Percentiles rank a stretch among this genome's conserved stretches.
Evolutionary conservation across 768 basidiomycete species (phyloP).

Genomic region (Boletus tomentosulus): DNA sequence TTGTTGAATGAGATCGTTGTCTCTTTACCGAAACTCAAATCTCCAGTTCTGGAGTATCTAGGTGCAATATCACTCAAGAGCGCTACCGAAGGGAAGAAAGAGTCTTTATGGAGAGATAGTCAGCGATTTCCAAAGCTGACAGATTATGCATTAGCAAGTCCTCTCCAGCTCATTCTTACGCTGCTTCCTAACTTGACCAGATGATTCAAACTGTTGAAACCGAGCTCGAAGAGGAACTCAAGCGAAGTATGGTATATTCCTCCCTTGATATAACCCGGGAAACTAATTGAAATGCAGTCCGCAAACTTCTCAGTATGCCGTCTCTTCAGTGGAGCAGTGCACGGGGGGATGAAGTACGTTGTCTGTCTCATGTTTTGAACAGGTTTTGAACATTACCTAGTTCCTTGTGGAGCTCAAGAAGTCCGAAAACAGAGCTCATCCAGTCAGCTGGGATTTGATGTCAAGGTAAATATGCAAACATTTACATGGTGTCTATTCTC

Average conservation of each 20-base stretch:
- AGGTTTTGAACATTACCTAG: slow-evolving; percentile 33
- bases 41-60: slow-evolving; percentile 51
- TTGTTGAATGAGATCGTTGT: slow-evolving; percentile 69
- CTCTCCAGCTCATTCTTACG: not conserved
- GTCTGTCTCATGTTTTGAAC: not conserved
- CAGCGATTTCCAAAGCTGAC: slow-evolving; percentile 53
- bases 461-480: slow-evolving; percentile 45
- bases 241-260: slow-evolving; percentile 42
- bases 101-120: slow-evolving; percentile 60
- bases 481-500: not conserved
- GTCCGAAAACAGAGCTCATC: slow-evolving; percentile 43
- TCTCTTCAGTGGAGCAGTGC: slow-evolving; percentile 66
- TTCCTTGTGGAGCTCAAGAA: slow-evolving; percentile 78
- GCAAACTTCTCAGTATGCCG: slow-evolving; percentile 69
- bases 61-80: slow-evolving; percentile 53
- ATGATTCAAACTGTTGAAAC: slow-evolving; percentile 61
- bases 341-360: slow-evolving; percentile 62
- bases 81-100: slow-evolving; percentile 65
- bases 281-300: slow-evolving; percentile 41
- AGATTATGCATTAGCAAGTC: slow-evolving; percentile 56
- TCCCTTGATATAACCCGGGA: not conserved
- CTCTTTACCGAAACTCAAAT: slow-evolving; percentile 61
- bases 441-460: slow-evolving; percentile 58
- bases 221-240: slow-evolving; percentile 73
- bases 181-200: slow-evolving; percentile 35